Conservation (phyloP, 176 grass and related monocot species). For the Calamus simplicifolius region DNA sequence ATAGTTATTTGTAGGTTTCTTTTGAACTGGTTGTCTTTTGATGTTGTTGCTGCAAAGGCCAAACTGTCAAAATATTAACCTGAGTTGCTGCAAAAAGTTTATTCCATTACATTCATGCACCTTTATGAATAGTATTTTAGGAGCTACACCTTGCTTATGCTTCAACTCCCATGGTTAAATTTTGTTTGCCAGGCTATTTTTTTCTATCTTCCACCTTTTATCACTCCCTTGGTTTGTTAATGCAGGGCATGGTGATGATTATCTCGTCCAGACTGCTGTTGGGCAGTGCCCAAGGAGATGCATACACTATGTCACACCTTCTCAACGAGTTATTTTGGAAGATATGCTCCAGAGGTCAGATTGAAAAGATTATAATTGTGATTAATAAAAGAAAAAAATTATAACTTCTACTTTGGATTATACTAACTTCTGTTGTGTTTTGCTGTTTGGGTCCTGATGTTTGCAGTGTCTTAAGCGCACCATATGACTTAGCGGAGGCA, state of each 20-base stretch:
- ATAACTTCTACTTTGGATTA: no score
- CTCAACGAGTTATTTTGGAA: slow-evolving; percentile 67
- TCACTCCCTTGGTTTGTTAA: neutral
- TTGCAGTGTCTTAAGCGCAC: slow-evolving; percentile 23
- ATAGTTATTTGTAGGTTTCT: no score
- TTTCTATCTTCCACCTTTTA: no score
- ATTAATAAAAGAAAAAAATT: neutral
- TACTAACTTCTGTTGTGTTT: neutral
- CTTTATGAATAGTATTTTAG: no score
- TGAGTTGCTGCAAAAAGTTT: no score
- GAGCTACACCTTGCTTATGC: no score
- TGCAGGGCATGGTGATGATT: slow-evolving; percentile 59
- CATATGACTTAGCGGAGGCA: slow-evolving; percentile 36
- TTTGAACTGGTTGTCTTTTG: no score
- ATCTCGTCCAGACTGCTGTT: slow-evolving; percentile 51
- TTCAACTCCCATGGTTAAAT: no score
- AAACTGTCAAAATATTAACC: no score
- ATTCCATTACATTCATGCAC: no score
- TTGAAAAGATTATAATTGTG: neutral
- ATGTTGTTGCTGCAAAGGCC: no score
- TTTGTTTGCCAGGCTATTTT: no score
- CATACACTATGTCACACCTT: slow-evolving; percentile 88
- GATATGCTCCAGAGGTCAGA: slow-evolving; percentile 72
- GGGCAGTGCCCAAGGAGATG: slow-evolving; percentile 84
- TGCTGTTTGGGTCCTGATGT: neutral